Evolutionary conservation across 176 grass and related monocot species (phyloP).

Genomic region (Guadua angustifolia): DNA sequence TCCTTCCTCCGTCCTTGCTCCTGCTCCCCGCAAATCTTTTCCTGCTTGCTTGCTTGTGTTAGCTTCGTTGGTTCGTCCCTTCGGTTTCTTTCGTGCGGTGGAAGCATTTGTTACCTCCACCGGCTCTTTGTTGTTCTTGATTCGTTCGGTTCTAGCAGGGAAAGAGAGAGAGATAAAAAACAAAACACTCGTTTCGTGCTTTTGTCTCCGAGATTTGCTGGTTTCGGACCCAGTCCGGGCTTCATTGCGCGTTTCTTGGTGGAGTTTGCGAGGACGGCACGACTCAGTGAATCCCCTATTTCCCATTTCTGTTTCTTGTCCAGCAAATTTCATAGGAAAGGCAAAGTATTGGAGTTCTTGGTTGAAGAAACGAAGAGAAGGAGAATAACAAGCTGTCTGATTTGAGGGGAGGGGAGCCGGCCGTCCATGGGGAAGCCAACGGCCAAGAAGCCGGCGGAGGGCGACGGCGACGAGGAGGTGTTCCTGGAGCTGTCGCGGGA

Average conservation of each 20-base stretch:
- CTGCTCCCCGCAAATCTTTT: not conserved
- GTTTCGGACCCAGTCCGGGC: not conserved
- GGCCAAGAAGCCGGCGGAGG: constrained; percentile 40
- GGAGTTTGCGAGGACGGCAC: not conserved
- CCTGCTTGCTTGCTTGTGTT: not conserved
- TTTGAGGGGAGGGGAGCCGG: not conserved
- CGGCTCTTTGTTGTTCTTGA: not conserved
- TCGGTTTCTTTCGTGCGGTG: constrained; percentile 13
- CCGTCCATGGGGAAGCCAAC: constrained; percentile 55
- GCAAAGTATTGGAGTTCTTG: not conserved
- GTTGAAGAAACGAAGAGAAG: not conserved
- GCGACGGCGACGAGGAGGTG: constrained; percentile 50
- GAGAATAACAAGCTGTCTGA: not conserved
- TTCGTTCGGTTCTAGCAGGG: not conserved
- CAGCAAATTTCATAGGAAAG: not conserved
- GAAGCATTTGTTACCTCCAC: constrained; percentile 30
- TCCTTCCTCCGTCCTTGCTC: not conserved
- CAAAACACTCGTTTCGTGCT: not conserved
- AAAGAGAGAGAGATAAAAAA: not conserved
- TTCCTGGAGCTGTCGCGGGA: constrained; percentile 63
- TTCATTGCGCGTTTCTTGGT: not conserved
- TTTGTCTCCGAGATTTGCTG: not conserved
- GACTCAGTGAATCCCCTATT: not conserved
- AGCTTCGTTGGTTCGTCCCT: not conserved
- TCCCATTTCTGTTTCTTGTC: not conserved